Percentiles rank a stretch among this genome's conserved stretches.
Evolutionary conservation across 2,329 filamentous ascomycete genomes (phyloP).

Genomic region (Fusarium mundagurra): DNA sequence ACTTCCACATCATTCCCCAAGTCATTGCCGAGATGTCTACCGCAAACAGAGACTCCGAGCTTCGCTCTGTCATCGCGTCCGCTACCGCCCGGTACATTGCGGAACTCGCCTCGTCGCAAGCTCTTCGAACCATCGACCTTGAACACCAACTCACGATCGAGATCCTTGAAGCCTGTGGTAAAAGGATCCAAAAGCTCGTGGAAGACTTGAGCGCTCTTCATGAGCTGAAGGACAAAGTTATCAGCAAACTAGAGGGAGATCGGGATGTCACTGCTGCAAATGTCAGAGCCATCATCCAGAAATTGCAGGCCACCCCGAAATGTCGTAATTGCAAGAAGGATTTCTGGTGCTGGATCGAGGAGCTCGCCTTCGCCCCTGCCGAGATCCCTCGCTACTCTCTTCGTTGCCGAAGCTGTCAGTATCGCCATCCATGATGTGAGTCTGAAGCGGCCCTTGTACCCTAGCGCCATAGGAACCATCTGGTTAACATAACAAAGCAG

Average conservation of each 20-base stretch:
- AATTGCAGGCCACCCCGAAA: not conserved
- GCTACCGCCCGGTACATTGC: not conserved
- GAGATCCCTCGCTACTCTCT: rapidly evolving
- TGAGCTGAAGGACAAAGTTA: not conserved
- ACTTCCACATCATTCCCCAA: rapidly evolving
- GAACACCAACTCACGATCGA: not conserved
- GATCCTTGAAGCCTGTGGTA: not conserved
- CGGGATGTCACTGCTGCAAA: rapidly evolving
- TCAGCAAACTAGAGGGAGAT: rapidly evolving
- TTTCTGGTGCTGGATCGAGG: rapidly evolving
- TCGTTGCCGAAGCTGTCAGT: not conserved
- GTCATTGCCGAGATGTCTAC: not conserved
- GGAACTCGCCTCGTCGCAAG: not conserved
- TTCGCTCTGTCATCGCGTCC: not conserved
- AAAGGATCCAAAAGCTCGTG: rapidly evolving
- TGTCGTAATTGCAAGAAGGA: not conserved
- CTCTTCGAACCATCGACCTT: not conserved
- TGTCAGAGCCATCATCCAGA: rapidly evolving
- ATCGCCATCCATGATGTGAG: not conserved
- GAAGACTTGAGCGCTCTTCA: not conserved
- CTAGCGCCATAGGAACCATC: rapidly evolving
- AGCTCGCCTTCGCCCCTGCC: rapidly evolving
- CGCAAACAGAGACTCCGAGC: not conserved
- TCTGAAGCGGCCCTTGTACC: rapidly evolving
- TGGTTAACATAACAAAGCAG: rapidly evolving